Evolutionary conservation across 2,329 filamentous ascomycete genomes (phyloP).

Genomic region (Chaetomium strumarium): DNA sequence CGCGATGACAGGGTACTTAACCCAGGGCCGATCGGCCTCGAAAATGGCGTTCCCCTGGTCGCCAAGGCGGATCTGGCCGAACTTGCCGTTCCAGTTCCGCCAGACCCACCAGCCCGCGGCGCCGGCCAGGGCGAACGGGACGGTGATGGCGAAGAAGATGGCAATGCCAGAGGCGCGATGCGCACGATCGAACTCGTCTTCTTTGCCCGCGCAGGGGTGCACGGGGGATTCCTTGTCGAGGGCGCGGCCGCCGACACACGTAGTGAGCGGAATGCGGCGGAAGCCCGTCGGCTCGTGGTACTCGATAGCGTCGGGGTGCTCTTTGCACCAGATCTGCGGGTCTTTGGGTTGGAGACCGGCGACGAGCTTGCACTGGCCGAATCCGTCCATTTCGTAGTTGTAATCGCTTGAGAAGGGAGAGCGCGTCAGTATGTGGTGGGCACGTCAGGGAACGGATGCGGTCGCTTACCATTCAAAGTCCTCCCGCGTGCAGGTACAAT

Average conservation of each 20-base stretch:
- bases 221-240: conserved; percentile 61
- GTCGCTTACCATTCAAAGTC: conserved; percentile 84
- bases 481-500: conserved; percentile 75
- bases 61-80: conserved; percentile 86
- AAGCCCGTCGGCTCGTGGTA: conserved; percentile 86
- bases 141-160: conserved; percentile 78
- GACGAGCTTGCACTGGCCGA: conserved; percentile 73
- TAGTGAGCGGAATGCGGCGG: conserved; percentile 82
- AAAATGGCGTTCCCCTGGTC: conserved; percentile 51
- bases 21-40: conserved; percentile 67
- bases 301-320: conserved; percentile 63
- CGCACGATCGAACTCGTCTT: conserved; percentile 66
- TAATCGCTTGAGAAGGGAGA: conserved; percentile 62
- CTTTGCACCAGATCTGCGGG: conserved; percentile 45
- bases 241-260: conserved; percentile 70
- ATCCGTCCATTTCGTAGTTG: conserved; percentile 77
- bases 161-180: conserved; percentile 65
- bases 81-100: conserved; percentile 79
- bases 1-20: conserved; percentile 75
- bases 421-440: conserved; percentile 26
- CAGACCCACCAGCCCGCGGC: conserved; percentile 80
- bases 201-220: conserved; percentile 67
- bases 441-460: neutral
- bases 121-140: conserved; percentile 66
- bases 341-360: conserved; percentile 59